Percentiles rank a stretch among this genome's conserved stretches.
Evolutionary conservation across 306 rosid genomes (phyloP).

Genomic region (Quercus glauca): DNA sequence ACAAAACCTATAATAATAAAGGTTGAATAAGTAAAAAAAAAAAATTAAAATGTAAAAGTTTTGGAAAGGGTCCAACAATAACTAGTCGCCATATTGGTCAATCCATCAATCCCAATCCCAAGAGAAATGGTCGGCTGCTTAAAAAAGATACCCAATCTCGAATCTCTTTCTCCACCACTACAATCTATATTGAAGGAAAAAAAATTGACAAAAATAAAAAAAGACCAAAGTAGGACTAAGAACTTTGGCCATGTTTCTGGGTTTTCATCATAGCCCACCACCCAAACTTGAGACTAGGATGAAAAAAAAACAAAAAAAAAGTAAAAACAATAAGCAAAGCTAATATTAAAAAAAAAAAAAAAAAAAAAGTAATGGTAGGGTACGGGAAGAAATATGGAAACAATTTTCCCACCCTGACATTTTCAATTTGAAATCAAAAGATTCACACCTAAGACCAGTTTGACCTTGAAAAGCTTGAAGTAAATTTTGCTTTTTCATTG

Average conservation of each 20-base stretch:
- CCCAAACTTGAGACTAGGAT: constrained; percentile 35
- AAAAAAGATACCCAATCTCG: constrained; percentile 18
- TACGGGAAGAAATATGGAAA: constrained; percentile 22
- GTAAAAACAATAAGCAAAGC: not conserved
- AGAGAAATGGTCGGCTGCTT: constrained; percentile 27
- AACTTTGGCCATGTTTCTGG: constrained; percentile 33
- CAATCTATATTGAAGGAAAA: not conserved
- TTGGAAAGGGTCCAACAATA: constrained; percentile 11
- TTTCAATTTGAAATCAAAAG: constrained; percentile 27
- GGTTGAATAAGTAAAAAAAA: not conserved
- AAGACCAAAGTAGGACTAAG: constrained; percentile 18
- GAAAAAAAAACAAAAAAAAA: constrained; percentile 8
- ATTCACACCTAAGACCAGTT: constrained; percentile 54
- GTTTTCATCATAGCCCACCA: constrained; percentile 38
- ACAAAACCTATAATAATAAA: constrained; percentile 8
- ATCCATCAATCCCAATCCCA: constrained; percentile 19
- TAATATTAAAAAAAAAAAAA: not conserved
- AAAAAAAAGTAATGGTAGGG: constrained; percentile 7
- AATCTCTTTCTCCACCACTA: constrained; percentile 26
- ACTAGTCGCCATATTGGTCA: constrained; percentile 11
- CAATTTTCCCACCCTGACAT: constrained; percentile 33
- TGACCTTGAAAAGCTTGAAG: constrained; percentile 56
- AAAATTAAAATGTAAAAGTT: not conserved
- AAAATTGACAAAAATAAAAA: not conserved
- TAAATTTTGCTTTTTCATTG: constrained; percentile 30